phyloP scores from a whole-genome alignment of 768 basidiomycete genomes.

The Antrodiella citrinella region DNA sequence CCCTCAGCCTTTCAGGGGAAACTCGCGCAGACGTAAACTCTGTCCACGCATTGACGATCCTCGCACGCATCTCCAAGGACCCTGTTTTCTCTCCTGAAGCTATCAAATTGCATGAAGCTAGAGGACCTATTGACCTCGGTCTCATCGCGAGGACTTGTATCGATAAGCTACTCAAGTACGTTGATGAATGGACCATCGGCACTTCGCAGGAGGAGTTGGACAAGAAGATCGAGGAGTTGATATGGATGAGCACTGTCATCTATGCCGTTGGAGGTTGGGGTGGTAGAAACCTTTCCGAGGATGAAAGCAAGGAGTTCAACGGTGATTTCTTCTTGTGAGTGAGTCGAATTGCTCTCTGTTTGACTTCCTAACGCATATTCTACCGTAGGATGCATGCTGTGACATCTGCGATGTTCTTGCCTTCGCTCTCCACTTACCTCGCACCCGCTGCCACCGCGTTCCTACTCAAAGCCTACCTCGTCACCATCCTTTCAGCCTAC shows the following conservation, averaged over 20 bases:
- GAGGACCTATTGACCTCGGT: slow-evolving; percentile 1
- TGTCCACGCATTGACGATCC: slow-evolving; percentile 42
- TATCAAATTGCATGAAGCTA: slow-evolving; percentile 4
- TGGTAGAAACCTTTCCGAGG: slow-evolving; percentile 23
- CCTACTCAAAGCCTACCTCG: slow-evolving; percentile 52
- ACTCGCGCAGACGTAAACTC: slow-evolving; percentile 2
- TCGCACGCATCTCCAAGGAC: slow-evolving; percentile 49
- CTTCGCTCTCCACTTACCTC: slow-evolving; percentile 32
- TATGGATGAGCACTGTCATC: slow-evolving; percentile 44
- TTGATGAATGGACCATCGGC: slow-evolving; percentile 17
- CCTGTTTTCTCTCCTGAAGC: slow-evolving; percentile 16
- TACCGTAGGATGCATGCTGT: slow-evolving; percentile 54
- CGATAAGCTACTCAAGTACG: slow-evolving; percentile 9
- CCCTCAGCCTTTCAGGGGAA: not conserved
- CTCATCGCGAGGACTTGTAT: slow-evolving; percentile 10
- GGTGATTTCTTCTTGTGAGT: slow-evolving; percentile 58
- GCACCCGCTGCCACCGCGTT: slow-evolving; percentile 36
- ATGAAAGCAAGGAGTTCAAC: slow-evolving; percentile 30
- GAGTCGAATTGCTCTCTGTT: not conserved
- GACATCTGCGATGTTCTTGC: slow-evolving; percentile 57
- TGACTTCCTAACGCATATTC: not conserved
- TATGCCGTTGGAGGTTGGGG: slow-evolving; percentile 53
- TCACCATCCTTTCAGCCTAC: slow-evolving; percentile 43
- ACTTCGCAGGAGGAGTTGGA: slow-evolving; percentile 26
- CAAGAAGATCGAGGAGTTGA: slow-evolving; percentile 56